A percentile compares a stretch with the other conserved stretches of the same genome.
These are phyloP conservation scores for Filobasidium uniguttulatum DNA, from an alignment of 1,284 basidiomycete species.

Conservation along the genomic window DNA sequence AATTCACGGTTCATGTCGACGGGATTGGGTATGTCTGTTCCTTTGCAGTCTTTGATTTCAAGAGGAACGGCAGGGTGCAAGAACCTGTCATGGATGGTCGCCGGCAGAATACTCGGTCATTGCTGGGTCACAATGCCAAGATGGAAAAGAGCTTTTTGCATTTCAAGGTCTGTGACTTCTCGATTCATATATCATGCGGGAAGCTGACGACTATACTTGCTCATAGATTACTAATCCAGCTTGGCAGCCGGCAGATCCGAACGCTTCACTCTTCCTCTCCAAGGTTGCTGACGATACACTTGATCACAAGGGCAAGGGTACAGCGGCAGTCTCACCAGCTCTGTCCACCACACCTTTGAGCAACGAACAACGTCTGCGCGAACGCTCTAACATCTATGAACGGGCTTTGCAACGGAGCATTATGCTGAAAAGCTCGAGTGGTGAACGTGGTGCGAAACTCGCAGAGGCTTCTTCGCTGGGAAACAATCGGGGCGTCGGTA, in stretches of 20 bases:
- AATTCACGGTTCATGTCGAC: constrained; percentile 92
- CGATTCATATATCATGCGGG: not conserved
- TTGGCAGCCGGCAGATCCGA: constrained; percentile 78
- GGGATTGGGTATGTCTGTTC: constrained; percentile 92
- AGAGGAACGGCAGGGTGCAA: constrained; percentile 67
- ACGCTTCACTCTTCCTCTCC: constrained; percentile 69
- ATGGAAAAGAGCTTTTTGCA: constrained; percentile 97
- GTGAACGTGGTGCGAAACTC: not conserved
- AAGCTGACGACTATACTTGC: not conserved
- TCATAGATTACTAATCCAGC: constrained; percentile 72
- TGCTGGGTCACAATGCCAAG: constrained; percentile 78
- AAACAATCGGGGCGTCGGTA: not conserved
- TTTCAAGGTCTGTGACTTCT: constrained; percentile 53
- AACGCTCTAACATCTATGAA: constrained; percentile 11
- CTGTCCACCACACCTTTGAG: not conserved
- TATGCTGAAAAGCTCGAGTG: constrained; percentile 4
- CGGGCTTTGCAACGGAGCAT: constrained; percentile 16
- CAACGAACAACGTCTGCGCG: constrained; percentile 8
- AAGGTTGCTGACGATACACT: constrained; percentile 50
- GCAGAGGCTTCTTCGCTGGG: too few species aligned
- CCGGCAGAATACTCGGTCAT: constrained; percentile 51
- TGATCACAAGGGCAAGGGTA: not conserved
- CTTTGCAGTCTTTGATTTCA: constrained; percentile 96
- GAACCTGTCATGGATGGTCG: too few species aligned
- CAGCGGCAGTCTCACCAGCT: not conserved